Evolutionary conservation across 768 basidiomycete species (phyloP).

Genomic region (Daedalea quercina): DNA sequence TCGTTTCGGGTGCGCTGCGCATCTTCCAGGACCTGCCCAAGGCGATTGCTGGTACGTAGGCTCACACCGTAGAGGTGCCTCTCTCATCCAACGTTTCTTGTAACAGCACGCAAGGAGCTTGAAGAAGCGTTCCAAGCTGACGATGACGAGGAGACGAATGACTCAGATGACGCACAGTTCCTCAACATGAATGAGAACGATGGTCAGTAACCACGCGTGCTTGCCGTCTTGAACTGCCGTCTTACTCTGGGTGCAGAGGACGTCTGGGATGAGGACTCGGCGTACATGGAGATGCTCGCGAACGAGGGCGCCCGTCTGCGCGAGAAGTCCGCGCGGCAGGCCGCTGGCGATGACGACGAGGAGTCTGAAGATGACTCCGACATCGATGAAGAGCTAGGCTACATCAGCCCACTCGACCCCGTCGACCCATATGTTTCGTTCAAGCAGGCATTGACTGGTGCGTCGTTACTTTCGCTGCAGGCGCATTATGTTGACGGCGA

Average conservation of each 20-base stretch:
- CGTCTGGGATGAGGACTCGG: slow-evolving; percentile 87
- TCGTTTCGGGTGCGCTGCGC: slow-evolving; percentile 62
- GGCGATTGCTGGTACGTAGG: slow-evolving; percentile 62
- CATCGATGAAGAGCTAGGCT: slow-evolving; percentile 80
- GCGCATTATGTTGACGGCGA: neutral
- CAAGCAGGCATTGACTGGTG: slow-evolving; percentile 72
- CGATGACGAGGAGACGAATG: slow-evolving; percentile 36
- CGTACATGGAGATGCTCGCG: slow-evolving; percentile 82
- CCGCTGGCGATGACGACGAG: slow-evolving; percentile 25
- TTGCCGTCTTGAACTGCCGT: neutral
- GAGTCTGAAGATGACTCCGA: slow-evolving; percentile 36
- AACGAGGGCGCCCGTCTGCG: slow-evolving; percentile 75
- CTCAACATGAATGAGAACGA: slow-evolving; percentile 66
- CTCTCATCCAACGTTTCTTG: too few species aligned
- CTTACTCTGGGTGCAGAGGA: slow-evolving; percentile 45
- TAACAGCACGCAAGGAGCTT: slow-evolving; percentile 51
- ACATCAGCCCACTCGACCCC: slow-evolving; percentile 75
- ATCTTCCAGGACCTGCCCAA: slow-evolving; percentile 75
- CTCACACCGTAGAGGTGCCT: neutral
- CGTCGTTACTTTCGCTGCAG: slow-evolving; percentile 18
- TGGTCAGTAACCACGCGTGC: slow-evolving; percentile 27
- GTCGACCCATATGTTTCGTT: slow-evolving; percentile 76
- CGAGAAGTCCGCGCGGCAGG: slow-evolving; percentile 45
- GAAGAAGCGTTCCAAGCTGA: slow-evolving; percentile 42
- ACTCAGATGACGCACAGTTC: slow-evolving; percentile 43